Evolutionary conservation across 257 asterid species (phyloP), one percentile per base, ranked within the genome.

Genomic region (Dorcoceras hygrometricum): DNA sequence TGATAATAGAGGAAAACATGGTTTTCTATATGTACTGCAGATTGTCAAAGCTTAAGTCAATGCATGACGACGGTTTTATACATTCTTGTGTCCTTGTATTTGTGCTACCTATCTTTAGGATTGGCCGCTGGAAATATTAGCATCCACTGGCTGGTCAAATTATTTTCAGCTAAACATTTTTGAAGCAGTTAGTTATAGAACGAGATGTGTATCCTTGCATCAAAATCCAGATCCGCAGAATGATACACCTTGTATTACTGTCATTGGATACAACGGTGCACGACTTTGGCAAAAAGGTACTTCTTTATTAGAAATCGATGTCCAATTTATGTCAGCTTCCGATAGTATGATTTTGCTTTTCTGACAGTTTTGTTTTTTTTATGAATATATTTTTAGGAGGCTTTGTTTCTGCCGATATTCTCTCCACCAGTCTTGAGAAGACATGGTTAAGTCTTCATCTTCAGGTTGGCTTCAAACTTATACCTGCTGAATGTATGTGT

Each of bases 381-480:
- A 61, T 71, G 75, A 71, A 27, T 48, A 66, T 55, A 68, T 74
- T 31, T 59, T 26, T 75, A 93, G 99, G 77, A 79, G 95, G 89
- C 66, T 77, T 81, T 81, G 83, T 93, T 57, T 59, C 80, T 61
- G 95, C 96, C 57, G 95, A 90, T 66, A 72, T 71, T 81, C 82
- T 93, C 61, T 82, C 85, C 23, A 85, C 96, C 74, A 82, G 84
- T 70, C 83, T 93, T 63, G 90, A 90, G 89, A 90, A 81, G 79
- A 88, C 92, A 65, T 90, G 99, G 99, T 73, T 90, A 79, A 83
- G 89, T 77, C 94, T 90, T 81, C 97, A 90, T 75, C 75, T 93
- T 73, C 95, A 90, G 96, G 99, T 90, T 76, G 63, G 78, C 48
- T 63, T 68, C 60, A 34, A 34, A 34, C 16, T 34, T 9, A 9